These are phyloP conservation scores for Lactarius pseudohatsudake DNA, from an alignment of 768 basidiomycete genomes.

Conservation along the genomic window DNA sequence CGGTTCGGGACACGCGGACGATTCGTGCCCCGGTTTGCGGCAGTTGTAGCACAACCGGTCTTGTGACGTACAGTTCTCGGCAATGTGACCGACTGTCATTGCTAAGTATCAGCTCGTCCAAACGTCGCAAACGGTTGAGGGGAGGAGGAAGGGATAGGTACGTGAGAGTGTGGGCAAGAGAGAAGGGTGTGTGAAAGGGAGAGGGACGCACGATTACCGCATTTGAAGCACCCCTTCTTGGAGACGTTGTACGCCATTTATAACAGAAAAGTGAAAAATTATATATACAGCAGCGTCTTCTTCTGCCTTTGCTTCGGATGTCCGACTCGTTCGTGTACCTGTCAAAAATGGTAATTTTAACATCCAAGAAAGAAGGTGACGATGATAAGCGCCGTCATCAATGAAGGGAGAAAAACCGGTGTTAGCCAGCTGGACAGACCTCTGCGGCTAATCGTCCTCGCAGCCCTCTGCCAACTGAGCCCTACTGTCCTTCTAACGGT, in stretches of 20 bases:
- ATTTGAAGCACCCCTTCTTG: constrained; percentile 91
- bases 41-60: constrained; percentile 94
- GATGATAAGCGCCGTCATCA: constrained; percentile 15
- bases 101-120: constrained; percentile 27
- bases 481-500: constrained; percentile 16
- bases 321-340: constrained; percentile 15
- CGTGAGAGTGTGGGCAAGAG: background rate
- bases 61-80: constrained; percentile 87
- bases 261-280: constrained; percentile 29
- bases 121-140: constrained; percentile 1
- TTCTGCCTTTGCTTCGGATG: constrained; percentile 3
- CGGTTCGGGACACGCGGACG: constrained; percentile 81
- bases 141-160: background rate
- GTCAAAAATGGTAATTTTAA: background rate
- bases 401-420: background rate
- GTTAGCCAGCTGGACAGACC: background rate
- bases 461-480: constrained; percentile 26
- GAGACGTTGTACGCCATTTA: constrained; percentile 82
- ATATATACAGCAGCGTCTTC: constrained; percentile 25
- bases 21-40: constrained; percentile 92
- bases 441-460: constrained; percentile 12
- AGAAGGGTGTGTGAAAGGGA: constrained; percentile 6
- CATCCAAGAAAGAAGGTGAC: background rate
- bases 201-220: constrained; percentile 75
- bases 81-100: constrained; percentile 81